Percentiles rank a stretch among this genome's conserved stretches.
phyloP scores from a whole-genome alignment of 805 yeast species.

The Ogataea minuta region DNA sequence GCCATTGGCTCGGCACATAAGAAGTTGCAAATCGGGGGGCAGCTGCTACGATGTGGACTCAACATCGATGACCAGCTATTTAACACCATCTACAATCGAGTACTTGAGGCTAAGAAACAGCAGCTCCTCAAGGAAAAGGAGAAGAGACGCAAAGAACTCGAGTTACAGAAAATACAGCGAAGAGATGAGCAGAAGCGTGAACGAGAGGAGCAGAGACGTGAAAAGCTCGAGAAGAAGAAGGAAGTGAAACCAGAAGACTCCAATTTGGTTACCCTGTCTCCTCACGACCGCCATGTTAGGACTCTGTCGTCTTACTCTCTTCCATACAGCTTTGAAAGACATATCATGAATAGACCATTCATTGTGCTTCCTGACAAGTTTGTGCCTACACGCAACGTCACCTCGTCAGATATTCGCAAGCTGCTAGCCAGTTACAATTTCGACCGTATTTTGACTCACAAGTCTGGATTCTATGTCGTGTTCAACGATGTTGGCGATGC shows the following conservation, averaged over 20 bases:
- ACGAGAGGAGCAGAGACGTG: slow-evolving; percentile 12
- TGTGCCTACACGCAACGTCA: slow-evolving; percentile 46
- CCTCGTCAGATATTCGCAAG: slow-evolving; percentile 57
- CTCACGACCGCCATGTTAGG: slow-evolving; percentile 34
- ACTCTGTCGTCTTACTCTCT: slow-evolving; percentile 31
- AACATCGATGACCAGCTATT: slow-evolving; percentile 43
- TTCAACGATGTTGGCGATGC: slow-evolving; percentile 62
- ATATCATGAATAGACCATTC: slow-evolving; percentile 57
- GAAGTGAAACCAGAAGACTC: not conserved
- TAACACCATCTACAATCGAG: slow-evolving; percentile 30
- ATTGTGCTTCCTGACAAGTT: slow-evolving; percentile 52
- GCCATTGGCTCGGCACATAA: slow-evolving; percentile 43
- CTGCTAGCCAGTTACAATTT: slow-evolving; percentile 59
- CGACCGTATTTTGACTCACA: slow-evolving; percentile 62
- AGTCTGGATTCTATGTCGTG: slow-evolving; percentile 66
- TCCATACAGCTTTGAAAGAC: slow-evolving; percentile 47
- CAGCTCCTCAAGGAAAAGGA: slow-evolving; percentile 32
- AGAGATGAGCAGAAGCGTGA: slow-evolving; percentile 14
- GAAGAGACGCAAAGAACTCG: slow-evolving; percentile 25
- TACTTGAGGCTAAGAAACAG: slow-evolving; percentile 38
- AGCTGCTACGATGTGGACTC: slow-evolving; percentile 49
- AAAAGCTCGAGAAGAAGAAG: slow-evolving; percentile 5
- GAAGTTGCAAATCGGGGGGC: slow-evolving; percentile 50
- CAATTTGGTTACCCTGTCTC: slow-evolving; percentile 18
- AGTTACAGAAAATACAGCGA: slow-evolving; percentile 8